A percentile compares a stretch with the other conserved stretches of the same genome.
These are phyloP conservation scores for Acer campestre DNA, from an alignment of 345 rosid species.

Conservation along the genomic window DNA sequence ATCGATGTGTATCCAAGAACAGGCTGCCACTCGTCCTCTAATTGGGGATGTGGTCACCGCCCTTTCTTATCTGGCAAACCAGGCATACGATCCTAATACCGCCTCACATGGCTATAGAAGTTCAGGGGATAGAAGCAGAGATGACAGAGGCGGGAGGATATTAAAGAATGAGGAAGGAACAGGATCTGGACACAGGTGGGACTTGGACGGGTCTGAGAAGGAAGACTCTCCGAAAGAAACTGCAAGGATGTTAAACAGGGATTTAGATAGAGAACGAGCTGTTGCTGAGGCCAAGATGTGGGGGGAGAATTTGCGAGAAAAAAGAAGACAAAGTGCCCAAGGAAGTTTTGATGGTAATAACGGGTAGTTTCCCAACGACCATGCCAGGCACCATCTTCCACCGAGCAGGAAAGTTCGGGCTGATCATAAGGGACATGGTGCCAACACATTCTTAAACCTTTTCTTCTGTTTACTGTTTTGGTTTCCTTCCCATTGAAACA, in stretches of 20 bases:
- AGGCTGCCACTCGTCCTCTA: conserved; percentile 96
- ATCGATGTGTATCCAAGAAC: conserved; percentile 96
- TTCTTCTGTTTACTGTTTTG: background rate
- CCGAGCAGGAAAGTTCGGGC: background rate
- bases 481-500: conserved; percentile 16
- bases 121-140: conserved; percentile 52
- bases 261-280: conserved; percentile 82
- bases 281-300: conserved; percentile 99
- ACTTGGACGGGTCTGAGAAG: conserved; percentile 79
- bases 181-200: conserved; percentile 74
- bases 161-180: conserved; percentile 70
- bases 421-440: conserved; percentile 13
- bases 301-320: conserved; percentile 95
- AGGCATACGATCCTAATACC: conserved; percentile 65
- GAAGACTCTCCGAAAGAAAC: conserved; percentile 90
- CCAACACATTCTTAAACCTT: background rate
- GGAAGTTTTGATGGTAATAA: conserved; percentile 56
- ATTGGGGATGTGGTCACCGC: conserved; percentile 94
- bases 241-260: conserved; percentile 62
- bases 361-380: conserved; percentile 20
- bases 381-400: conserved; percentile 2
- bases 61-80: conserved; percentile 89
- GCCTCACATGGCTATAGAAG: conserved; percentile 35
- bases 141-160: conserved; percentile 60
- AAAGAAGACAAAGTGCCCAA: conserved; percentile 71